Percentiles rank a stretch among this genome's conserved stretches.
Conservation (phyloP, 208 protist genomes). For the Porcisia deanei region DNA sequence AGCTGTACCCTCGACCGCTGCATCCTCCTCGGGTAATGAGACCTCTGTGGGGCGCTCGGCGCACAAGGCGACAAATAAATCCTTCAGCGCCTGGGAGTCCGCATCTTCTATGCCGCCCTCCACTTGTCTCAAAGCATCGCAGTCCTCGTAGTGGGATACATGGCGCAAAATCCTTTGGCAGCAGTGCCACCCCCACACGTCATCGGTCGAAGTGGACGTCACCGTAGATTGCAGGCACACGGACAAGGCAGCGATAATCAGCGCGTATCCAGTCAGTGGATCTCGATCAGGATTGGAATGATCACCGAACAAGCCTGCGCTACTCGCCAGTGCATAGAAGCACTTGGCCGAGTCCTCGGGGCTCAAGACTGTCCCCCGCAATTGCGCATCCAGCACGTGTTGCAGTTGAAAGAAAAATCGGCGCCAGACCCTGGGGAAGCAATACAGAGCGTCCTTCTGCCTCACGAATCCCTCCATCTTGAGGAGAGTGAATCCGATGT, state of each 20-base stretch:
- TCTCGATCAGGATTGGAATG: neutral
- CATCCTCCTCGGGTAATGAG: neutral
- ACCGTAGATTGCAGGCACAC: constrained; percentile 8
- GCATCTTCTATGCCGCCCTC: neutral
- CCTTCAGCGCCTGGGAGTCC: neutral
- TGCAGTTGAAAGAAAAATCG: constrained; percentile 29
- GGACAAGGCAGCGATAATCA: constrained; percentile 19
- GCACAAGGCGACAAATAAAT: constrained; percentile 9
- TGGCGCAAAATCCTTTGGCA: constrained; percentile 19
- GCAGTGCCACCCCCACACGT: constrained; percentile 13
- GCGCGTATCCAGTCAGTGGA: constrained; percentile 7
- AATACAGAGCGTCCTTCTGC: neutral
- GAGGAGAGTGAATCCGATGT: constrained; percentile 25
- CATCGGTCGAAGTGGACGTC: neutral
- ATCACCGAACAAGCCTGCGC: constrained; percentile 4
- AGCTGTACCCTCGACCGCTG: neutral
- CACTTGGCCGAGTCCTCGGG: constrained; percentile 14
- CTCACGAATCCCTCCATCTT: constrained; percentile 5
- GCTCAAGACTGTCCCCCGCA: constrained; percentile 5
- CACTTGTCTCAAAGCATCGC: constrained; percentile 1
- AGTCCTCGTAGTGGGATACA: constrained; percentile 13
- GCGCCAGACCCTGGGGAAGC: constrained; percentile 18
- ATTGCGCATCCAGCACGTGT: constrained; percentile 19
- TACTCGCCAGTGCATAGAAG: constrained; percentile 18
- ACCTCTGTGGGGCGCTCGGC: neutral